These are phyloP conservation scores for Fraxinus velutina DNA, from an alignment of 305 asterid species.

Conservation along the genomic window DNA sequence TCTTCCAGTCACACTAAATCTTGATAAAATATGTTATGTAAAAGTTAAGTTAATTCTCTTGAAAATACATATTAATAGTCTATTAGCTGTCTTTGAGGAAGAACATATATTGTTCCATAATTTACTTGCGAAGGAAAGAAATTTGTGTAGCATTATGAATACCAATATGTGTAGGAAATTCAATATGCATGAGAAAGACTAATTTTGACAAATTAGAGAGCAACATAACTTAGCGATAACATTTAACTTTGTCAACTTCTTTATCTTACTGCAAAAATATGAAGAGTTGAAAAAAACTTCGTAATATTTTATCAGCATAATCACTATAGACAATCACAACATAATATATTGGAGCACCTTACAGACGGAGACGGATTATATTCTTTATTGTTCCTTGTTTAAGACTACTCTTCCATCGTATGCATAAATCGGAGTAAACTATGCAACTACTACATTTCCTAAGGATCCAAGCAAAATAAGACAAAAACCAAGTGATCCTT, in stretches of 20 bases:
- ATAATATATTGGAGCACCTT: background rate
- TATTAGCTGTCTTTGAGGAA: too few relatives aligned
- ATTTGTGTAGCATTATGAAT: too few relatives aligned
- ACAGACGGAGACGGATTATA: background rate
- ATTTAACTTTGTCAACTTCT: background rate
- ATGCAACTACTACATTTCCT: conserved; percentile 2
- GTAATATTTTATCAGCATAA: background rate
- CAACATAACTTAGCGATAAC: too few relatives aligned
- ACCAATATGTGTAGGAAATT: too few relatives aligned
- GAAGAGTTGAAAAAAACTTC: background rate
- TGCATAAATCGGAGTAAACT: background rate
- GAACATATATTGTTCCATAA: too few relatives aligned
- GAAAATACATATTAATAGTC: too few relatives aligned
- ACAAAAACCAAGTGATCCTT: background rate
- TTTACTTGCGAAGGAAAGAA: too few relatives aligned
- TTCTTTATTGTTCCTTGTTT: background rate
- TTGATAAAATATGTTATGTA: too few relatives aligned
- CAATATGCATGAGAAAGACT: too few relatives aligned
- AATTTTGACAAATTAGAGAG: too few relatives aligned
- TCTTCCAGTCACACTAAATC: background rate
- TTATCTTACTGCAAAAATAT: background rate
- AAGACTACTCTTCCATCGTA: background rate
- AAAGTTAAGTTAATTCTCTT: too few relatives aligned
- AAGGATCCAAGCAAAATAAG: conserved; percentile 12
- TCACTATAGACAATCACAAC: background rate